These are phyloP conservation scores for Trapa incisa DNA, from an alignment of 345 rosid genomes.

Conservation along the genomic window DNA sequence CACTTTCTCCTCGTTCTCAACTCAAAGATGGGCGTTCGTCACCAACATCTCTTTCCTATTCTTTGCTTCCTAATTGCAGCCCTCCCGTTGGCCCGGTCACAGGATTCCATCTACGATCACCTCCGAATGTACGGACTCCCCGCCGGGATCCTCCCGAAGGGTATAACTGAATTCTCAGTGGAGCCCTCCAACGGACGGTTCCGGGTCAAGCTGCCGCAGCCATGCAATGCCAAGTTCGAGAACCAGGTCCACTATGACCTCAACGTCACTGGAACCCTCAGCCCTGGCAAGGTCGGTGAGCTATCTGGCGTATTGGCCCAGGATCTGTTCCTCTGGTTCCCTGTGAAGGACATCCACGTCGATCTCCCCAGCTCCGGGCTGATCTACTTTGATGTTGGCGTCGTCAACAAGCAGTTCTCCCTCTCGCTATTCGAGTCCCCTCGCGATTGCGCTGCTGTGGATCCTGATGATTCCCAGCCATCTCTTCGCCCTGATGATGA, in stretches of 20 bases:
- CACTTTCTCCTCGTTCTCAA: too few species aligned
- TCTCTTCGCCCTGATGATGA: background rate
- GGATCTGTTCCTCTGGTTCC: constrained; percentile 79
- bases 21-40: too few species aligned
- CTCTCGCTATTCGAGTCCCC: constrained; percentile 73
- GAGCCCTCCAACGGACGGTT: constrained; percentile 44
- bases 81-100: background rate
- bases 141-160: constrained; percentile 64
- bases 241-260: constrained; percentile 67
- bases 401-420: constrained; percentile 65
- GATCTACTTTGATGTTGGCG: constrained; percentile 74
- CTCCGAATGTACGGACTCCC: constrained; percentile 50
- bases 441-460: constrained; percentile 55
- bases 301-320: constrained; percentile 65
- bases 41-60: background rate
- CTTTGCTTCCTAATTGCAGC: background rate
- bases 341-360: constrained; percentile 58
- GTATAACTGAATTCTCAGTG: constrained; percentile 42
- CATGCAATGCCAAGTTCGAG: constrained; percentile 76
- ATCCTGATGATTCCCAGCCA: constrained; percentile 8
- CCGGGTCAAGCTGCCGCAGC: constrained; percentile 38
- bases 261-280: constrained; percentile 52
- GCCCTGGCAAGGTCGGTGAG: constrained; percentile 48
- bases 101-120: constrained; percentile 27
- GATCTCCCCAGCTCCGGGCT: constrained; percentile 68